Conservation (phyloP, 306 rosid species). For the Dryas alaskensis region DNA sequence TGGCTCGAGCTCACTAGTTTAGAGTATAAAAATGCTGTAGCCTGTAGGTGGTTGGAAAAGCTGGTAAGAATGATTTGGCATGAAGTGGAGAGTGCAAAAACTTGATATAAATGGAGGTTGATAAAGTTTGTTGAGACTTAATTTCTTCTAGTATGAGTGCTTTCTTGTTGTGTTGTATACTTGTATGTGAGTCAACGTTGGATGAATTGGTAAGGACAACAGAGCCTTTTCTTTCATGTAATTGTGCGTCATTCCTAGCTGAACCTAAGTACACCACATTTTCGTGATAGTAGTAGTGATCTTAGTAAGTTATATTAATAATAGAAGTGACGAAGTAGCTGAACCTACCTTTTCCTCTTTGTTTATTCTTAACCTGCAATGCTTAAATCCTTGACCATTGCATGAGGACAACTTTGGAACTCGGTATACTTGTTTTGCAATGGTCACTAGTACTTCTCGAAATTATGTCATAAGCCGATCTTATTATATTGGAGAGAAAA, state of each 20-base stretch:
- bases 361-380: neutral
- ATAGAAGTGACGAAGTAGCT: neutral
- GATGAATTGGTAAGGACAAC: constrained; percentile 4
- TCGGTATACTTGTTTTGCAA: too few relatives aligned
- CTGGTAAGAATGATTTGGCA: neutral
- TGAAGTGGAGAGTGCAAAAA: neutral
- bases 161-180: neutral
- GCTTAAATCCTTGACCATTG: neutral
- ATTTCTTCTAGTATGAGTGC: neutral
- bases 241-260: neutral
- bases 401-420: neutral
- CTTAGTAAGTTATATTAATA: neutral
- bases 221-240: neutral
- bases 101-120: constrained; percentile 18
- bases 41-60: constrained; percentile 10
- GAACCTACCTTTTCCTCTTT: neutral
- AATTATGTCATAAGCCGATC: too few relatives aligned
- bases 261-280: neutral
- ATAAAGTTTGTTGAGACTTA: constrained; percentile 28
- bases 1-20: neutral
- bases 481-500: too few relatives aligned
- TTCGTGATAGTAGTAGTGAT: neutral
- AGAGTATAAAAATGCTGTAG: neutral
- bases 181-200: neutral
- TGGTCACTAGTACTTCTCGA: too few relatives aligned